Evolutionary conservation across 768 basidiomycete genomes (phyloP), one percentile per base, ranked within the genome.

Genomic region (Tricholoma bakamatsutake): DNA sequence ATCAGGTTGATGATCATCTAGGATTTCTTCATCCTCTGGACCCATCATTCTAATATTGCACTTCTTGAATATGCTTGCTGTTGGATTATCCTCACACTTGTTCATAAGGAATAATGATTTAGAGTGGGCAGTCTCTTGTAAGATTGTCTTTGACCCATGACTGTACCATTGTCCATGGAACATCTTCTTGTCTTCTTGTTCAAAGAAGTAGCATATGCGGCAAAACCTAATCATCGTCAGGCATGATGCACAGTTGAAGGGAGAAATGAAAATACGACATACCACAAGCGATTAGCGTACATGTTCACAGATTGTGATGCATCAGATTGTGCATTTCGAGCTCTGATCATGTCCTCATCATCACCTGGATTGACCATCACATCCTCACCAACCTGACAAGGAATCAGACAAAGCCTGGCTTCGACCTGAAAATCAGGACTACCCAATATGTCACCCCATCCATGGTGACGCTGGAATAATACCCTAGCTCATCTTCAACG

Each of bases 141-240:
- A 70, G 9, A 86, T 60, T 0, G 85, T 88, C 60, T 84, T 82
- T 11, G 77, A 80, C 9, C 83, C 83, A 69, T 88, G 88, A 7
- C 73, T 69, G 55, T 82, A 76, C 88, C 88, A 90, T 54, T 86
- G 84, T 1, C 78, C 86, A 66, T 90, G 88, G 53, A 87, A 83
- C 69, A 73, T 77, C 62, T 82, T 57, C 13, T 54, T 24, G 21
- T 24, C 39, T 7, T 64, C 53, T 5, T 71, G 66, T 52, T 84
- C 79, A 57, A 78, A 85, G 55, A 90, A 79, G 59, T 84, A 87
- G 3, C 73, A 75, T 40, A 90, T 85, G n/a, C 73, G 76, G 49
- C 81, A 80, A 62, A 90, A 90, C 88, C 88, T 90, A 42, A 4
- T 1, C 8, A 46, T n/a, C 27, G 47, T 31, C 12, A 39, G 45